Evolutionary conservation across 2,329 filamentous ascomycete genomes (phyloP), one percentile per base, ranked within the genome.

Genomic region (Diaporthe ilicicola): DNA sequence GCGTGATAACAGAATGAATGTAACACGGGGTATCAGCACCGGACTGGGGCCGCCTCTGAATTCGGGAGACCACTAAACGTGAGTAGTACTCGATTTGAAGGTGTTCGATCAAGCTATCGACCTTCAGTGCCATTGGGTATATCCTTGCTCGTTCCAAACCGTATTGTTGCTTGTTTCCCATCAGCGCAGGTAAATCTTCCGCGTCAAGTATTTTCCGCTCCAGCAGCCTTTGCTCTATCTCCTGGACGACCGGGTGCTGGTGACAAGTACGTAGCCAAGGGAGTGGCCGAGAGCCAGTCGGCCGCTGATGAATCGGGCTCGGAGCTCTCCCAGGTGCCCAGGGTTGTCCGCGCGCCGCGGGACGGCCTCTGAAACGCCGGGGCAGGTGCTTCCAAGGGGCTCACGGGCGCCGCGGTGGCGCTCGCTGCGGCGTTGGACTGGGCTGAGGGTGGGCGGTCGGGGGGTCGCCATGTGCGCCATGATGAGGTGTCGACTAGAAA

Each of bases 251-350:
- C 29, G 5, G 56, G 56, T n/a, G 56, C 56, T 22, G 56, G 56
- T 7, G 56, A 62, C 17, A 62, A 19, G n/a, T 62, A 17, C n/a
- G 56, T 62, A 27, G 39, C 42, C 56, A 62, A 24, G 12, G 19
- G 37, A 3, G 27, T 32, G 9, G 42, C 12, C 15, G 56, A 62
- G 6, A 62, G 48, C 27, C 39, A 17, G 27, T 62, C 56, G 13
- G 56, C 39, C 19, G 42, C 39, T 10, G 56, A 48, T 19, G 56
- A 62, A 17, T 62, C 56, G 5, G 39, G 56, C 27, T 62, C 56
- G 7, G 56, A 62, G 56, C 56, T 62, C 6, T 62, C 56, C 56
- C 56, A 62, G 4, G 56, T 48, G 19, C 15, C 42, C 56, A 32
- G 24, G 12, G 27, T 46, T 12, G 39, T 46, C 15, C 24, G 29